phyloP scores from a whole-genome alignment of 768 basidiomycete species.

The Termitomyces eurrhizus region DNA sequence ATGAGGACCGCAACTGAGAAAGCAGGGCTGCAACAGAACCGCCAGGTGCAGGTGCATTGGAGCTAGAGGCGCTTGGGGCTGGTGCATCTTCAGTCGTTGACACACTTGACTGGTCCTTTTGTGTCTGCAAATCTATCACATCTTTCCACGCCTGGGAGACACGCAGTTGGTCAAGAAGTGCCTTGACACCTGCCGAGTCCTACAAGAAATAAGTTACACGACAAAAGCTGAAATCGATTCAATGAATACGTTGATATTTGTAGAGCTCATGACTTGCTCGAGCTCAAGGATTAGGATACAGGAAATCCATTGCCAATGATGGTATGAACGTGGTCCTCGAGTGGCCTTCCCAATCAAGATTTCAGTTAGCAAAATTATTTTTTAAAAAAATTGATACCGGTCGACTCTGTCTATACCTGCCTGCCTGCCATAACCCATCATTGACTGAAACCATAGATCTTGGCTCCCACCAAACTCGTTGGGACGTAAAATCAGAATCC shows the following conservation, averaged over 20 bases:
- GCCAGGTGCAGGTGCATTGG: conserved; percentile 9
- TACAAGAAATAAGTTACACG: conserved; percentile 23
- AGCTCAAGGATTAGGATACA: neutral
- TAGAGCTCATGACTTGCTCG: conserved; percentile 34
- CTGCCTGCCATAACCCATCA: conserved; percentile 1
- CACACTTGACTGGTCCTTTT: conserved; percentile 8
- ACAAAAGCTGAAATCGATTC: conserved; percentile 3
- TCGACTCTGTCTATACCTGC: conserved; percentile 3
- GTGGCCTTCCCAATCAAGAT: neutral
- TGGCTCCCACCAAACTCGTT: conserved; percentile 1
- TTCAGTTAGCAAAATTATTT: neutral
- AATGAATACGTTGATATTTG: conserved; percentile 54
- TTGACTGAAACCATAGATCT: too few relatives aligned
- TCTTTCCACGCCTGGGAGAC: conserved; percentile 70
- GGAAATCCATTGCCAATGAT: neutral
- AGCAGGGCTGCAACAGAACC: conserved; percentile 58
- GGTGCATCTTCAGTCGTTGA: neutral
- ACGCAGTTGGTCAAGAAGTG: conserved; percentile 66
- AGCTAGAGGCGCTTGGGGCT: neutral
- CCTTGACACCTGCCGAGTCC: conserved; percentile 65
- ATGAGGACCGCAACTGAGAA: conserved; percentile 49
- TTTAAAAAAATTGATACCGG: neutral
- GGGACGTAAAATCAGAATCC: neutral
- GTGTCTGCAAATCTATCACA: conserved; percentile 13
- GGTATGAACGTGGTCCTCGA: neutral